Percentiles rank a stretch among this genome's conserved stretches.
Conservation (phyloP, 1,284 basidiomycete species). For the Agaricales sp. region DNA sequence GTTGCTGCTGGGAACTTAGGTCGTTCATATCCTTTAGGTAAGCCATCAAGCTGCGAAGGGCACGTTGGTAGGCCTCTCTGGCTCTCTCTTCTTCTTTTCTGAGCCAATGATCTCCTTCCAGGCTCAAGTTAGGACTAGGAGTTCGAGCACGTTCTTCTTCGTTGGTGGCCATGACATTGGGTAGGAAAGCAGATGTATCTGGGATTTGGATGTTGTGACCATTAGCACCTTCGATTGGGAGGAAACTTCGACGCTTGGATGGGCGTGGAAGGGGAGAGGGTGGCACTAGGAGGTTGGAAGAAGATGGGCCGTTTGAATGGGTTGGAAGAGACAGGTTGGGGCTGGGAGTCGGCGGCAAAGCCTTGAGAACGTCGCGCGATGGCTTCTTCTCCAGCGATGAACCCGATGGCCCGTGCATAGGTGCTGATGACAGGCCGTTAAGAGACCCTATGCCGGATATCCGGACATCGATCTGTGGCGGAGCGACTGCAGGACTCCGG, state of each 20-base stretch:
- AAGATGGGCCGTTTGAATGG: neutral
- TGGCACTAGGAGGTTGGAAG: slow-evolving; percentile 31
- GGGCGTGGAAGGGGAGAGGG: slow-evolving; percentile 37
- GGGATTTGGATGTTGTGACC: slow-evolving; percentile 45
- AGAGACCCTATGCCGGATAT: slow-evolving; percentile 16
- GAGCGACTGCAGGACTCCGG: neutral
- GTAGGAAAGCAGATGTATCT: slow-evolving; percentile 51
- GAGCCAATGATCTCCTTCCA: slow-evolving; percentile 36
- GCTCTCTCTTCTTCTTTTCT: slow-evolving; percentile 61
- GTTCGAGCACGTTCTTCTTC: slow-evolving; percentile 30
- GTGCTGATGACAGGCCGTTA: slow-evolving; percentile 12
- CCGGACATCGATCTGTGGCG: slow-evolving; percentile 1
- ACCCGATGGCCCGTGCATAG: neutral
- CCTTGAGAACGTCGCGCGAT: slow-evolving; percentile 16
- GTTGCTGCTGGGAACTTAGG: slow-evolving; percentile 52
- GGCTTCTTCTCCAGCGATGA: slow-evolving; percentile 19
- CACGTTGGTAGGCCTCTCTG: slow-evolving; percentile 61
- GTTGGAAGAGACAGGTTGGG: slow-evolving; percentile 13
- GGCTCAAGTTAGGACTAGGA: slow-evolving; percentile 29
- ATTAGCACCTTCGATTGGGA: slow-evolving; percentile 62
- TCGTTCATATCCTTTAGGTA: slow-evolving; percentile 95
- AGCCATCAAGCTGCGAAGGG: slow-evolving; percentile 84
- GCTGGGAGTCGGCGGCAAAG: slow-evolving; percentile 5
- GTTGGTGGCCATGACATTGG: slow-evolving; percentile 36
- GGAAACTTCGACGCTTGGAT: slow-evolving; percentile 72